These are phyloP conservation scores for Cutaneotrichosporon sp. DNA, from an alignment of 1,284 basidiomycete species.

Conservation along the genomic window DNA sequence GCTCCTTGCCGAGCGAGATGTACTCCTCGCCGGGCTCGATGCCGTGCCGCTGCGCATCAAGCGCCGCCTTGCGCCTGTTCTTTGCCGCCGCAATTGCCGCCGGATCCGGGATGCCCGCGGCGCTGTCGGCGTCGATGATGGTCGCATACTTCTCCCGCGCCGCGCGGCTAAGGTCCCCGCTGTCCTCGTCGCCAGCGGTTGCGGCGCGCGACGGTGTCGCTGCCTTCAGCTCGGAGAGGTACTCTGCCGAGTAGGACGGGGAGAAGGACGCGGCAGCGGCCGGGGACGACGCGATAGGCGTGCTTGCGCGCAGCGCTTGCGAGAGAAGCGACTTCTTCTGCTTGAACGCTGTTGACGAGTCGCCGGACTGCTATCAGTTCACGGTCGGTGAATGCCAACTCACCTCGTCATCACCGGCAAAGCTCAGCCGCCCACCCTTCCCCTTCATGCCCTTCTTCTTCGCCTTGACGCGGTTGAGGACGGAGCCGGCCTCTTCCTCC, in stretches of 20 bases:
- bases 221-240: conserved; percentile 80
- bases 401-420: conserved; percentile 69
- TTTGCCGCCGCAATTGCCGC: conserved; percentile 76
- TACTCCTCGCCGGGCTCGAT: conserved; percentile 65
- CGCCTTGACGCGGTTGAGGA: conserved; percentile 49
- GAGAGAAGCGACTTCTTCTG: conserved; percentile 52
- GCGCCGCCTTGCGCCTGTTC: conserved; percentile 69
- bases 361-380: conserved; percentile 22
- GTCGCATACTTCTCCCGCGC: conserved; percentile 50
- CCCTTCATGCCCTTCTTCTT: conserved; percentile 35
- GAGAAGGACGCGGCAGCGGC: conserved; percentile 53
- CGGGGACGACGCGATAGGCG: conserved; percentile 21
- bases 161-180: conserved; percentile 28
- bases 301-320: conserved; percentile 41
- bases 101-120: conserved; percentile 67
- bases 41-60: conserved; percentile 52
- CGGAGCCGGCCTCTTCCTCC: conserved; percentile 34
- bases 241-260: conserved; percentile 67
- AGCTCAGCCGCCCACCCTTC: conserved; percentile 63
- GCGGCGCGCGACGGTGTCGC: not conserved
- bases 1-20: conserved; percentile 67
- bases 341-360: conserved; percentile 41
- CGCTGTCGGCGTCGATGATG: conserved; percentile 54
- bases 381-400: conserved; percentile 1
- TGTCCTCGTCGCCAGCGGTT: conserved; percentile 50